A percentile compares a stretch with the other conserved stretches of the same genome.
phyloP scores from a whole-genome alignment of 371 early-diverging fungal genomes.

The Mucor ambiguus region DNA sequence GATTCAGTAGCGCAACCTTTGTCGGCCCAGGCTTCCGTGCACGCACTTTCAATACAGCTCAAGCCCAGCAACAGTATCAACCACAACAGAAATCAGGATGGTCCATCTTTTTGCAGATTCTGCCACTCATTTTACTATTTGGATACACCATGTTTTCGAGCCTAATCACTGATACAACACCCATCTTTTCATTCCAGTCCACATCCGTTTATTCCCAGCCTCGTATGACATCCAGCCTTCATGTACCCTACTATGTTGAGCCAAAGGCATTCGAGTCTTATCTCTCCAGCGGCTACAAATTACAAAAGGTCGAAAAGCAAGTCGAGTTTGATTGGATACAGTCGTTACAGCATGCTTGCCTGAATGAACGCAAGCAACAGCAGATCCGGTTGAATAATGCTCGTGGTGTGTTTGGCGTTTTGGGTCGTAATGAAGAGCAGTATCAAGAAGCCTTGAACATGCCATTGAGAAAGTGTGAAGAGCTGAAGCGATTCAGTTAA shows the following conservation, averaged over 20 bases:
- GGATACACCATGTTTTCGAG: constrained; percentile 47
- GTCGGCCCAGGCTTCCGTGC: constrained; percentile 52
- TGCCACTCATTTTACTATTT: constrained; percentile 45
- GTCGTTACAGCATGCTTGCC: constrained; percentile 39
- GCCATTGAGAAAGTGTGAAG: constrained; percentile 42
- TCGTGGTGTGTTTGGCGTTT: constrained; percentile 35
- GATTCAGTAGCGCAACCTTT: constrained; percentile 54
- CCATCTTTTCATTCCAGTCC: constrained; percentile 41
- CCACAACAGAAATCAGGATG: constrained; percentile 26
- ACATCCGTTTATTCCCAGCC: constrained; percentile 40
- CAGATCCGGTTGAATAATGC: constrained; percentile 34
- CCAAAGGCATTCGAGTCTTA: constrained; percentile 35
- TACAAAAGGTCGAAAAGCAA: constrained; percentile 44
- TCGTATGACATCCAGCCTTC: constrained; percentile 37
- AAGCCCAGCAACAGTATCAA: constrained; percentile 17
- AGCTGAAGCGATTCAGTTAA: constrained; percentile 32
- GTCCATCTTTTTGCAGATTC: constrained; percentile 44
- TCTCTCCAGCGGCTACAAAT: constrained; percentile 30
- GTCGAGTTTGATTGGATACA: constrained; percentile 45
- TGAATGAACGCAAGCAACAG: constrained; percentile 37
- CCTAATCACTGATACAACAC: constrained; percentile 41
- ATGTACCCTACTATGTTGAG: constrained; percentile 51
- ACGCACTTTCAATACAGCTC: constrained; percentile 33
- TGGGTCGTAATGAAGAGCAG: constrained; percentile 41
- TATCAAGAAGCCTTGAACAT: constrained; percentile 43